Conservation (phyloP, 2,329 filamentous ascomycete species). For the Chaetomiaceae sp. region DNA sequence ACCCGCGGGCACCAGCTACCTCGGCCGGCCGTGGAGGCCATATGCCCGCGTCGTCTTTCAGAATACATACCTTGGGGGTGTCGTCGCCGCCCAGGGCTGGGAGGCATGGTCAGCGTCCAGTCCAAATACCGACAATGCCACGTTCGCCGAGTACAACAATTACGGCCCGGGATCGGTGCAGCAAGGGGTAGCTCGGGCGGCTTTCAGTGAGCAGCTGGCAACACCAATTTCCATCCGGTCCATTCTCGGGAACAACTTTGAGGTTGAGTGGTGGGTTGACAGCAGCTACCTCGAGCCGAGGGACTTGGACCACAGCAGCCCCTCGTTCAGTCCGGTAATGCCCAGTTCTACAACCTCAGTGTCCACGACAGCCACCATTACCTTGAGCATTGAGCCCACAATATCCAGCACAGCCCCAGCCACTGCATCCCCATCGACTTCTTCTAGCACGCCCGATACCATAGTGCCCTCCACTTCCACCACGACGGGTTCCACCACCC, state of each 20-base stretch:
- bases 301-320: background rate
- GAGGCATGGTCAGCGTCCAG: background rate
- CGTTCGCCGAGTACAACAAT: background rate
- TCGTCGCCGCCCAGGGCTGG: background rate
- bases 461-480: background rate
- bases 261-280: background rate
- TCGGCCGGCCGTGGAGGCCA: background rate
- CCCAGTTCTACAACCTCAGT: no score
- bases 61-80: background rate
- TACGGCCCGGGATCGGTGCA: background rate
- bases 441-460: no score
- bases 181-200: background rate
- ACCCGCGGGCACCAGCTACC: background rate
- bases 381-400: no score
- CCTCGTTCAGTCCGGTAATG: no score
- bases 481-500: background rate
- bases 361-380: no score
- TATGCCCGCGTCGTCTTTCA: constrained; percentile 1
- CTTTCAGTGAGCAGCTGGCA: background rate
- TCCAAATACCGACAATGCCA: background rate
- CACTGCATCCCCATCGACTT: no score
- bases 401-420: no score
- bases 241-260: background rate
- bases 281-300: background rate
- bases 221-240: background rate